phyloP scores from a whole-genome alignment of 2,329 filamentous ascomycete genomes.

The Fonsecaea pugnacius region DNA sequence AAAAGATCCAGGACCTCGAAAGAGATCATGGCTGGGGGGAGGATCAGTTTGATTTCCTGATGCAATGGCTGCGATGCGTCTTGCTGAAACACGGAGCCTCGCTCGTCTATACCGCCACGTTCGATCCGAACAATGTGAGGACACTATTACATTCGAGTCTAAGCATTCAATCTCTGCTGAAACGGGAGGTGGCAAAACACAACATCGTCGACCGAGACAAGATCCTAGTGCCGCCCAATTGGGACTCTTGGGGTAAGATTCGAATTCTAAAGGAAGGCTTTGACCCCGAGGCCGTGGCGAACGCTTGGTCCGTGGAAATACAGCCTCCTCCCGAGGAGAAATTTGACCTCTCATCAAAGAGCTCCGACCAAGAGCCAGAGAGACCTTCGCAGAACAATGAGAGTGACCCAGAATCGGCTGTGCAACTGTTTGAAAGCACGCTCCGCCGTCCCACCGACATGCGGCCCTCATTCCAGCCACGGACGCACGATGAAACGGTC shows the following conservation, averaged over 20 bases:
- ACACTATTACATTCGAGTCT: constrained; percentile 82
- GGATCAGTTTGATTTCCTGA: constrained; percentile 92
- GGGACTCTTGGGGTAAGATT: constrained; percentile 99
- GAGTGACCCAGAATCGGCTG: constrained; percentile 29
- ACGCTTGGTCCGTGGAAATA: constrained; percentile 84
- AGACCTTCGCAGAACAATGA: constrained; percentile 38
- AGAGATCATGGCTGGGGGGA: constrained; percentile 92
- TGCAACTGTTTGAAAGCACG: constrained; percentile 31
- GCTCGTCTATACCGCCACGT: constrained; percentile 81
- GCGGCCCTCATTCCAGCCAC: constrained; percentile 40
- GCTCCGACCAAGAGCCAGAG: constrained; percentile 37
- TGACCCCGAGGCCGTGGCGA: constrained; percentile 83
- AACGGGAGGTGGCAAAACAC: constrained; percentile 77
- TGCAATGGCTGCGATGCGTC: constrained; percentile 89
- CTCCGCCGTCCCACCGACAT: constrained; percentile 27
- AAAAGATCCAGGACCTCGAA: constrained; percentile 88
- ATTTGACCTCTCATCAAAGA: constrained; percentile 34
- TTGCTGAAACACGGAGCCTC: constrained; percentile 87
- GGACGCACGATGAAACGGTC: constrained; percentile 62
- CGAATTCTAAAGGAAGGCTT: constrained; percentile 88
- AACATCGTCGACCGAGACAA: constrained; percentile 94
- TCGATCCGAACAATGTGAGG: constrained; percentile 75
- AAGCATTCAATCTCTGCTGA: constrained; percentile 81
- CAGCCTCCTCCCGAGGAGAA: constrained; percentile 55
- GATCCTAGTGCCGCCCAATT: constrained; percentile 92